Base-by-base conservation (phyloP, 2,329 filamentous ascomycete genomes). In the Botryosphaeria dothidea region DNA sequence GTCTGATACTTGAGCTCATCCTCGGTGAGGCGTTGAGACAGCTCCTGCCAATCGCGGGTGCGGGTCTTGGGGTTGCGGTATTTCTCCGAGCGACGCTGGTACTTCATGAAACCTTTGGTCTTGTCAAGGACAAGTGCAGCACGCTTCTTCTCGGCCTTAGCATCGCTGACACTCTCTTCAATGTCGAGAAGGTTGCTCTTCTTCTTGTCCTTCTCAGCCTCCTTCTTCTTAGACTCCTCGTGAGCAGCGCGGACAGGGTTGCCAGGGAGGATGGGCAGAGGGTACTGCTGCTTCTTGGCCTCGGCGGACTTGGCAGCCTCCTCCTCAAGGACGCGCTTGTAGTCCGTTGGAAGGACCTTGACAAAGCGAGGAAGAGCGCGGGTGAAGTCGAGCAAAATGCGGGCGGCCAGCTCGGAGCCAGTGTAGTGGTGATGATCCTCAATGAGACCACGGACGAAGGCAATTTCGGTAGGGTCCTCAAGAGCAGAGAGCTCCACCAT, bases 361-460 rank as follows among this genome's bases (percentile, higher is more conserved):
- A 97, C 85, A 73, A 98, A 97, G 71, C 92, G 91, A 65, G 90
- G 90, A 61, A 97, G 86, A 48, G 93, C 93, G 70, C 93, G 90
- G 78, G 89, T 96, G 82, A 97, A 98, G 83, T 98, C 94, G n/a
- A 97, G 86, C 9, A 98, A 84, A 69, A 97, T 92, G 68, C 94
- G 92, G 66, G 93, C 93, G 34, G 94, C 94, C 63, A 96, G 87
- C 83, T 97, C 94, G 15, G 94, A 97, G 66, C 94, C 94, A 66
- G 94, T 98, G 84, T 97, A 97, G 80, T 97, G 94, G 80, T 97
- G 93, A 75, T 98, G 94, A 71, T 98, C 94, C 82, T 98, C 94
- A 64, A 98, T 92, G 70, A 97, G 85, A 68, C 93, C 91, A 70
- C 93, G 92, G 31, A 98, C 84, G 77, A 90, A 97, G 36, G 93